Evolutionary conservation across 352 stramenopile genomes (phyloP).

Genomic region (Pythium volutum): DNA sequence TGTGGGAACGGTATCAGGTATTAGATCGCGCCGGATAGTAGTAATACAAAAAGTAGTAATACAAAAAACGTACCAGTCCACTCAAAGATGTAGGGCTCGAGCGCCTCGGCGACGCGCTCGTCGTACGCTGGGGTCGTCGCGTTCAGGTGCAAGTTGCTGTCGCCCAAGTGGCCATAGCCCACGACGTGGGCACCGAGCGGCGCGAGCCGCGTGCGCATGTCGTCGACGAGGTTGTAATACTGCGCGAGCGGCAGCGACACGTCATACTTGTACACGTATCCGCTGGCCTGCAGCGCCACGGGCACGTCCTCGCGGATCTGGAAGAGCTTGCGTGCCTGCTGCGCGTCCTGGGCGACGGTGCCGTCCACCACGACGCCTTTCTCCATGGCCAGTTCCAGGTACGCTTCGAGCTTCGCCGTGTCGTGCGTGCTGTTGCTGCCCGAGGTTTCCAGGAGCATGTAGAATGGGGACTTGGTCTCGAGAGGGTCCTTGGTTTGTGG

Average conservation of each 20-base stretch:
- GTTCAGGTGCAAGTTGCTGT: slow-evolving; percentile 98
- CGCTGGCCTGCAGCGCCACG: slow-evolving; percentile 75
- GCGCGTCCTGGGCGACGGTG: slow-evolving; percentile 91
- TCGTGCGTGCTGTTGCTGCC: slow-evolving; percentile 91
- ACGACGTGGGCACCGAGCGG: slow-evolving; percentile 57
- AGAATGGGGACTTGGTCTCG: slow-evolving; percentile 72
- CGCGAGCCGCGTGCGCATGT: slow-evolving; percentile 59
- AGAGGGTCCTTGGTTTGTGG: slow-evolving; percentile 70
- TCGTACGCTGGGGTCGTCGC: slow-evolving; percentile 79
- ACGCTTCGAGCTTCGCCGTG: slow-evolving; percentile 87
- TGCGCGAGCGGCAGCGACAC: slow-evolving; percentile 90
- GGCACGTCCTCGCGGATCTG: slow-evolving; percentile 94
- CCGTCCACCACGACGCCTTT: slow-evolving; percentile 85
- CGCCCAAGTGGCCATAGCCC: slow-evolving; percentile 94
- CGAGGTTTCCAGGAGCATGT: slow-evolving; percentile 96
- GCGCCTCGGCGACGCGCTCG: slow-evolving; percentile 51
- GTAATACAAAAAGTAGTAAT: background rate
- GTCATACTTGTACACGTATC: slow-evolving; percentile 98
- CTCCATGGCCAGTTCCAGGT: slow-evolving; percentile 74
- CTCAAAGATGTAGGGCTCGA: slow-evolving; percentile 81
- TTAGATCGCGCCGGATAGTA: background rate
- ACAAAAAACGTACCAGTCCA: slow-evolving; percentile 73
- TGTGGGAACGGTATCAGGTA: slow-evolving; percentile 6
- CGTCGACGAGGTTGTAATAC: slow-evolving; percentile 90
- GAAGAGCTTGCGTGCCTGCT: slow-evolving; percentile 92